Base-by-base conservation (phyloP, 1,139 yeast genomes). In the Blastobotrys apis region DNA sequence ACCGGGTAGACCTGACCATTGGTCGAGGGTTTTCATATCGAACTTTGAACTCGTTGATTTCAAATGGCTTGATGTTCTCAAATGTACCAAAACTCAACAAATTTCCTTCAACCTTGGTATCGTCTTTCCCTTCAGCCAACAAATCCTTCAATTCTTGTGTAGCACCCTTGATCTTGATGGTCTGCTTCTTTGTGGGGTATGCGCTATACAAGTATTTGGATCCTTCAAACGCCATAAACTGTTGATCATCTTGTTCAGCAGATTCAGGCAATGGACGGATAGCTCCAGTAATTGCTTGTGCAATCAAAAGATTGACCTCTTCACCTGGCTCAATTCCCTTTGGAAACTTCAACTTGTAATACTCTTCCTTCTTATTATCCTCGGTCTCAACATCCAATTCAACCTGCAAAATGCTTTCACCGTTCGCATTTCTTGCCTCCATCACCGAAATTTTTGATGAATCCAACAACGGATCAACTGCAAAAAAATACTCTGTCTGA, bases 1-100 rank as follows among this genome's bases (percentile, higher is more conserved):
- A 71, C 49, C 69, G 72, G 51, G 74, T 71, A 10, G 80, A 84
- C 51, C 74, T 74, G 12, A 79, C 67, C 50, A 88, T 60, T 9
- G 97, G 94, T 37, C 69, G 61, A 55, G 83, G 80, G 63, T 78
- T 86, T 45, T 76, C 78, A 64, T 76, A 90, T 41, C 78, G 66
- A 34, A 88, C 64, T 1, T 77, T 74, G 60, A 82, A 63, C 13
- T 78, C 75, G 17, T 67, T 58, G 32, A 68, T 54, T 1, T 78
- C 61, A 53, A 70, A 75, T 1, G 90, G 75, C n/a, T 59, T 63
- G 25, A 77, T 60, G 39, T 66, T 55, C 27, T 59, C 51, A 50
- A 68, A 70, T 2, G 92, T 86, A 0, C 87, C 88, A 56, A 77
- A 83, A 3, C 67, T 68, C 43, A 82, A 62, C 4, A 72, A 55